Base-by-base conservation (phyloP, 139 green algal genomes). In the Tetraselmis chui region DNA sequence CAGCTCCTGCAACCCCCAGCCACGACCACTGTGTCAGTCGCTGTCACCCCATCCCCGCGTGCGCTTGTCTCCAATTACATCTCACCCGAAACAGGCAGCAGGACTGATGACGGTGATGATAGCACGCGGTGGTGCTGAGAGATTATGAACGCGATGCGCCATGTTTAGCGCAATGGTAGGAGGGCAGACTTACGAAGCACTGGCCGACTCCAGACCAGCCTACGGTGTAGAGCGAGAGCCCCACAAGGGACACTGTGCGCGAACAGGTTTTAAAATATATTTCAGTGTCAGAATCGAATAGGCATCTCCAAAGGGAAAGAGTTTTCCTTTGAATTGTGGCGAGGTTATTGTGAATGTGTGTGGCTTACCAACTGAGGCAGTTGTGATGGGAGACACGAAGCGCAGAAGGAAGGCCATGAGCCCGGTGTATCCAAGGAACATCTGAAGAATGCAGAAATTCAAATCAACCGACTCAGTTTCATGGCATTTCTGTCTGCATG, bases 161-260 rank as follows among this genome's bases (percentile, higher is more conserved):
- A n/a, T n/a, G n/a, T n/a, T n/a, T n/a, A n/a, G n/a, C 18, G 45
- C 45, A 67, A 67, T 5, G 45, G 11, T 18, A 67, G 45, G 5
- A 5, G 5, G 45, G 45, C 45, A 18, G 45, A 18, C 45, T 5
- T 67, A 67, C 45, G 18, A 67, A 67, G 45, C 45, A 67, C 45
- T 25, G 45, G 45, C 45, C 45, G 45, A 67, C 45, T 67, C 45
- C 45, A 5, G 45, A 79, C 1, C 93, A 45, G 75, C 91, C 91
- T 80, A 92, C 84, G 1, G 28, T 59, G 80, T 87, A 88, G 32
- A 90, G 82, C 11, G 86, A 82, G 25, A 90, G 82, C 1, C 86
- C 84, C 67, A 87, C 79, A 30, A 80, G 67, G 2, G 59, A 67
- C 45, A 67, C 45, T 67, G 45, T 5, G 18, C 11, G 45, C 5